A percentile compares a stretch with the other conserved stretches of the same genome.
Evolutionary conservation across 2,329 filamentous ascomycete species (phyloP).

Genomic region (Phaeosphaeria sp.): DNA sequence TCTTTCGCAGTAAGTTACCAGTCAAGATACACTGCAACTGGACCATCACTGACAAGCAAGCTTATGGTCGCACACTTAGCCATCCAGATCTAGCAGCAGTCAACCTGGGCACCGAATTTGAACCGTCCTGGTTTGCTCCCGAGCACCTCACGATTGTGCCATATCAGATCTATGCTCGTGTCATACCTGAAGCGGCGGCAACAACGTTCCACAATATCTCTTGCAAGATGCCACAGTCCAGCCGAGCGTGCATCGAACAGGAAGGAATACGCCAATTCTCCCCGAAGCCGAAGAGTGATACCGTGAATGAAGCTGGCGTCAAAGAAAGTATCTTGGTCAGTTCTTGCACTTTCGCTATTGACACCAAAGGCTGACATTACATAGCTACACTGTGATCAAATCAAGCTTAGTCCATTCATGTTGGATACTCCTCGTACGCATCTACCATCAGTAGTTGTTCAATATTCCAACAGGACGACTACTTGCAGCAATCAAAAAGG

Average conservation of each 20-base stretch:
- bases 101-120: neutral
- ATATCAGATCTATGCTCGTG: constrained; percentile 21
- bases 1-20: neutral
- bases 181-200: constrained; percentile 16
- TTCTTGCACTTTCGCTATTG: too few relatives aligned
- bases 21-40: neutral
- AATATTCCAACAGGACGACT: neutral
- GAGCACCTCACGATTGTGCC: constrained; percentile 21
- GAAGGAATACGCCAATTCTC: neutral
- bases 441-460: neutral
- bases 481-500: neutral
- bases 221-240: neutral
- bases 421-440: neutral
- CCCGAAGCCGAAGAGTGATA: too few relatives aligned
- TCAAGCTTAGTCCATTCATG: neutral
- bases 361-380: neutral
- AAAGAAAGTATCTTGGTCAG: too few relatives aligned
- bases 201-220: neutral
- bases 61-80: neutral
- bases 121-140: constrained; percentile 5
- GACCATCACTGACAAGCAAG: neutral
- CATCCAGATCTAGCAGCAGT: neutral
- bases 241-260: neutral
- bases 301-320: too few relatives aligned
- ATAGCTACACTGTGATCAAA: neutral